A percentile compares a stretch with the other conserved stretches of the same genome.
Evolutionary conservation across 129 eudicot genomes (phyloP).

Genomic region (Logfia minima): DNA sequence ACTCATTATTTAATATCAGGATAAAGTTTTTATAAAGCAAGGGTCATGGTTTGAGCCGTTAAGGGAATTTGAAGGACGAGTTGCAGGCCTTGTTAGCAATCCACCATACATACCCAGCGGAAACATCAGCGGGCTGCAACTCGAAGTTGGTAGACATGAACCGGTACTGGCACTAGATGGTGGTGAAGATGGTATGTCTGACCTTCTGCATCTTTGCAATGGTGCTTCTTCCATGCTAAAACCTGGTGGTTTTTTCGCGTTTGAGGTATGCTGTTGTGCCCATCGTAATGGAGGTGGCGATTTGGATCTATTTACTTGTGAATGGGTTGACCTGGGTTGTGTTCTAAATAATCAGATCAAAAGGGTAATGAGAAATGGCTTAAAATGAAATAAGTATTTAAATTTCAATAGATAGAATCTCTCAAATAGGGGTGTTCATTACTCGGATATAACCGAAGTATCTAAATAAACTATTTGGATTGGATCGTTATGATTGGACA

Average conservation of each 20-base stretch:
- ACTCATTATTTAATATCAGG: constrained; percentile 45
- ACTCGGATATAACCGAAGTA: too few species aligned
- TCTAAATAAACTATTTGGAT: too few species aligned
- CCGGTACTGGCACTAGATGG: constrained; percentile 94
- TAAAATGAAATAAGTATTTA: background rate
- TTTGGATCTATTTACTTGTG: background rate
- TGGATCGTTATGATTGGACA: too few species aligned
- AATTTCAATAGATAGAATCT: background rate
- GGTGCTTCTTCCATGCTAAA: constrained; percentile 68
- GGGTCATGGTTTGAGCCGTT: constrained; percentile 96
- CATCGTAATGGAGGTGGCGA: background rate
- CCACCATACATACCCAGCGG: constrained; percentile 94
- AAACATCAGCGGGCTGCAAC: constrained; percentile 67
- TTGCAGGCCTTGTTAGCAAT: constrained; percentile 85
- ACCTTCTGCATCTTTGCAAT: constrained; percentile 66
- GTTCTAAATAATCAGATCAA: background rate
- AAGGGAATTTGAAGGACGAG: constrained; percentile 52
- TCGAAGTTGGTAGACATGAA: constrained; percentile 85
- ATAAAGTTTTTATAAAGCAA: constrained; percentile 49
- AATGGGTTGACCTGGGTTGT: background rate
- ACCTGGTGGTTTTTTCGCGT: constrained; percentile 81
- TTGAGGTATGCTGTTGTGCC: constrained; percentile 57
- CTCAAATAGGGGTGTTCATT: background rate
- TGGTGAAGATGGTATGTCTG: constrained; percentile 69
- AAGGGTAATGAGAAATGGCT: background rate